Evolutionary conservation across 768 basidiomycete species (phyloP).

Genomic region (Tricholoma matsutake): DNA sequence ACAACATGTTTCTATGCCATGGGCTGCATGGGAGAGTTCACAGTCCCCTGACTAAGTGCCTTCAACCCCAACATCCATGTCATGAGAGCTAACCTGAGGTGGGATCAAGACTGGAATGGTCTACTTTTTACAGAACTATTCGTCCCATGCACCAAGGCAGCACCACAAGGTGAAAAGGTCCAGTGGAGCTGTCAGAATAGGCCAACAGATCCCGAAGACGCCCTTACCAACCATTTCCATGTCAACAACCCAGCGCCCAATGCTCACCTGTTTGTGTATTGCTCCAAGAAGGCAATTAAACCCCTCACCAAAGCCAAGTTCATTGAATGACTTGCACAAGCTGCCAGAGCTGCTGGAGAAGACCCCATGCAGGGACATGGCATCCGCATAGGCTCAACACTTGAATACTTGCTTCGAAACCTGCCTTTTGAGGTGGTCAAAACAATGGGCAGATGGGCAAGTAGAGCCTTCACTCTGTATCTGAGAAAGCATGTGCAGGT

Average conservation of each 20-base stretch:
- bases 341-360: slow-evolving; percentile 8
- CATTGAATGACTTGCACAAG: slow-evolving; percentile 11
- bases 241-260: slow-evolving; percentile 26
- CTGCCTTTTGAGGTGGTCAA: slow-evolving; percentile 36
- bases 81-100: slow-evolving; percentile 20
- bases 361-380: slow-evolving; percentile 26
- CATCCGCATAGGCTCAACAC: slow-evolving; percentile 27
- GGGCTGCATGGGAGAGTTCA: slow-evolving; percentile 36
- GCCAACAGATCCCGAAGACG: slow-evolving; percentile 19
- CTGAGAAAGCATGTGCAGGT: slow-evolving; percentile 13
- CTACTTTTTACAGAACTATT: slow-evolving; percentile 16
- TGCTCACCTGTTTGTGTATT: slow-evolving; percentile 31
- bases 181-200: slow-evolving; percentile 28
- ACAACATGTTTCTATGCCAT: slow-evolving; percentile 35
- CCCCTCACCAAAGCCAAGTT: slow-evolving; percentile 16
- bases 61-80: slow-evolving; percentile 6
- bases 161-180: slow-evolving; percentile 26
- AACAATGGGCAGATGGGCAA: slow-evolving; percentile 33
- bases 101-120: background rate
- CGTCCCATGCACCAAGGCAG: slow-evolving; percentile 7
- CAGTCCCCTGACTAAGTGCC: slow-evolving; percentile 25
- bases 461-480: slow-evolving; percentile 21
- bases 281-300: background rate
- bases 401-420: slow-evolving; percentile 35
- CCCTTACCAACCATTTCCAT: slow-evolving; percentile 23